Evolutionary conservation across 1,284 basidiomycete genomes (phyloP).

Genomic region (Cryptococcus sp.): DNA sequence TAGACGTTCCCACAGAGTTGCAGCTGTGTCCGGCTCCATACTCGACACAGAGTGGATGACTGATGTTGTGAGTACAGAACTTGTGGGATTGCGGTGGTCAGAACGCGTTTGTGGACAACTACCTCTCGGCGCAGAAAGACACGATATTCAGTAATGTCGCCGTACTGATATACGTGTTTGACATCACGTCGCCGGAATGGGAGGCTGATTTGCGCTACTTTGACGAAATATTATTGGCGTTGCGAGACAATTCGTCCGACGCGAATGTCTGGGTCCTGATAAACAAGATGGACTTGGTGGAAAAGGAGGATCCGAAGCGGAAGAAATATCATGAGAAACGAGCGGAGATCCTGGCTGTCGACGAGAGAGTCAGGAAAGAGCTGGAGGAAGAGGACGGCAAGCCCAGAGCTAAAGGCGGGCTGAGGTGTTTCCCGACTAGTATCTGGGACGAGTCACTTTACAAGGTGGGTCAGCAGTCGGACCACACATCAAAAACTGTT

Average conservation of each 20-base stretch:
- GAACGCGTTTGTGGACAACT: constrained; percentile 96
- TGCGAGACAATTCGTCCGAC: constrained; percentile 64
- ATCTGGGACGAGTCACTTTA: constrained; percentile 98
- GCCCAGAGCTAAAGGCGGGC: constrained; percentile 25
- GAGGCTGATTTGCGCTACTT: constrained; percentile 78
- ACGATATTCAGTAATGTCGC: constrained; percentile 96
- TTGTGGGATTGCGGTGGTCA: constrained; percentile 99
- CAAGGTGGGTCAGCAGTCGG: constrained; percentile 62
- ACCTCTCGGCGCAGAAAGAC: constrained; percentile 82
- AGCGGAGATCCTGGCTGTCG: constrained; percentile 67
- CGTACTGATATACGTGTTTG: constrained; percentile 97
- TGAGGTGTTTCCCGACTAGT: constrained; percentile 76
- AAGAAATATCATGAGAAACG: constrained; percentile 67
- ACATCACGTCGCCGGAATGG: constrained; percentile 72
- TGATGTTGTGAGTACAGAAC: constrained; percentile 55
- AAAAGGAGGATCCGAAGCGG: constrained; percentile 60
- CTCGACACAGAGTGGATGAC: too few species aligned
- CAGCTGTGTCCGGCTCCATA: not conserved
- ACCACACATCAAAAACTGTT: constrained; percentile 3
- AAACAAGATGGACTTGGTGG: constrained; percentile 88
- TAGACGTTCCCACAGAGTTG: not conserved
- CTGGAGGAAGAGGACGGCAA: constrained; percentile 37
- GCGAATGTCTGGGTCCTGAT: constrained; percentile 87
- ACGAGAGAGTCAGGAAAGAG: constrained; percentile 54
- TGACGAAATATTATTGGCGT: constrained; percentile 76